Conservation (phyloP, 1,284 basidiomycete genomes). For the Thecaphora thlaspeos region DNA sequence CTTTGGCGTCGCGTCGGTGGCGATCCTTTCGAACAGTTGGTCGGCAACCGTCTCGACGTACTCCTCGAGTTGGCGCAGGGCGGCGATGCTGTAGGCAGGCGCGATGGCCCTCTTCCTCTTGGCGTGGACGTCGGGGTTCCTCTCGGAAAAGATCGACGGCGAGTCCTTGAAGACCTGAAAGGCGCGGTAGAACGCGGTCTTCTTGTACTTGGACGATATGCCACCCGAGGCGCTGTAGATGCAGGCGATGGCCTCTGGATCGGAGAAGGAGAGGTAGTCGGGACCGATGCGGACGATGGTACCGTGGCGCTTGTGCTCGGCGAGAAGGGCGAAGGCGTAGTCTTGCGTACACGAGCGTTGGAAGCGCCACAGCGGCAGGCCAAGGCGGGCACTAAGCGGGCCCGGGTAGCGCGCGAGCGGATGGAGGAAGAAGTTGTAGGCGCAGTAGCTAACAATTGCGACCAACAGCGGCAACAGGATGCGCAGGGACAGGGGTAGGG, state of each 20-base stretch:
- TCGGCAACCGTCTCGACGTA: slow-evolving; percentile 38
- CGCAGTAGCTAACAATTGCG: not conserved
- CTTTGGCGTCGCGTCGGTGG: slow-evolving; percentile 12
- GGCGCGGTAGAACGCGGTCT: slow-evolving; percentile 33
- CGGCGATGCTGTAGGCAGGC: slow-evolving; percentile 44
- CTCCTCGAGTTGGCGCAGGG: slow-evolving; percentile 42
- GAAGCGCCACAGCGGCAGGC: slow-evolving; percentile 39
- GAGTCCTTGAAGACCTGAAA: slow-evolving; percentile 36
- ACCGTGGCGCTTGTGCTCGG: slow-evolving; percentile 30
- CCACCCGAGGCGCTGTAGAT: slow-evolving; percentile 43
- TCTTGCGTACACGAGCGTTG: slow-evolving; percentile 27
- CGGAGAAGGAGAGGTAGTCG: slow-evolving; percentile 39
- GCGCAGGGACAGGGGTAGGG: too few relatives aligned
- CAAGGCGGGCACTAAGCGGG: slow-evolving; percentile 28
- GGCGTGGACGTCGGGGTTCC: slow-evolving; percentile 40
- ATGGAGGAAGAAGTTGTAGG: slow-evolving; percentile 26
- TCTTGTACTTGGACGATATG: slow-evolving; percentile 32
- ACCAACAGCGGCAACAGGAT: too few relatives aligned
- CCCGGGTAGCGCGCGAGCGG: slow-evolving; percentile 37
- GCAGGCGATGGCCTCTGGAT: slow-evolving; percentile 31
- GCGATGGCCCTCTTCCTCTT: slow-evolving; percentile 36
- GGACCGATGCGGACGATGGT: slow-evolving; percentile 44
- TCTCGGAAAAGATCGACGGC: slow-evolving; percentile 45
- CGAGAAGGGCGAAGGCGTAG: slow-evolving; percentile 29
- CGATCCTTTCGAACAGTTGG: slow-evolving; percentile 27